phyloP scores from a whole-genome alignment of 495 filamentous ascomycete genomes.

The Trichoderma erinaceum region DNA sequence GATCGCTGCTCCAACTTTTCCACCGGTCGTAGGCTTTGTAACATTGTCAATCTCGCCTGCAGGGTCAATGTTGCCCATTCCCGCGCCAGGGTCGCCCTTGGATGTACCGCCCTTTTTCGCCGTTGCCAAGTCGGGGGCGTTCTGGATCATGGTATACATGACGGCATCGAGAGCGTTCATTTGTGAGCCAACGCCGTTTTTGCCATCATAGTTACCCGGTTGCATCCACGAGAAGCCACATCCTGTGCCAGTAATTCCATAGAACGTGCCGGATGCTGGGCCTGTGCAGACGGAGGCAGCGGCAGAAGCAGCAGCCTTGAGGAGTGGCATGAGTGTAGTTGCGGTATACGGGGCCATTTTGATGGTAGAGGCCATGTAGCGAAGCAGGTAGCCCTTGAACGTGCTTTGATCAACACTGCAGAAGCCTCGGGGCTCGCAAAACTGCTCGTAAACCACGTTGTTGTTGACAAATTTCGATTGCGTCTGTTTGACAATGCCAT shows the following conservation, averaged over 20 bases:
- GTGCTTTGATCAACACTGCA: slow-evolving; percentile 67
- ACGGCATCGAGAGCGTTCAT: slow-evolving; percentile 66
- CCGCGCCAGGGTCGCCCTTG: slow-evolving; percentile 53
- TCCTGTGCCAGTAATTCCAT: slow-evolving; percentile 44
- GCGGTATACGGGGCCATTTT: slow-evolving; percentile 60
- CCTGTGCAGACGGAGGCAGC: slow-evolving; percentile 61
- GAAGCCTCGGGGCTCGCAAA: slow-evolving; percentile 58
- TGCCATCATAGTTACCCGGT: slow-evolving; percentile 31
- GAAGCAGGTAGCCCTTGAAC: slow-evolving; percentile 70
- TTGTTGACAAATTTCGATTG: slow-evolving; percentile 52
- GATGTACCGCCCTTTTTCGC: slow-evolving; percentile 58
- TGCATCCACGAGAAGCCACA: slow-evolving; percentile 48
- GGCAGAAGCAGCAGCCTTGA: slow-evolving; percentile 50
- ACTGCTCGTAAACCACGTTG: slow-evolving; percentile 58
- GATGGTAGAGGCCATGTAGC: slow-evolving; percentile 61
- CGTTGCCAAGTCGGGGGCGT: slow-evolving; percentile 46
- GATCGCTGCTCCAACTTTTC: slow-evolving; percentile 60
- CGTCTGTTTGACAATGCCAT: slow-evolving; percentile 50
- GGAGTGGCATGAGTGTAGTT: slow-evolving; percentile 49
- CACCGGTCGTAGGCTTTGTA: slow-evolving; percentile 46
- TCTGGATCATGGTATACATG: slow-evolving; percentile 53
- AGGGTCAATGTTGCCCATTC: slow-evolving; percentile 29
- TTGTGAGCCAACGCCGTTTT: slow-evolving; percentile 60
- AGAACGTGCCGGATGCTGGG: slow-evolving; percentile 40
- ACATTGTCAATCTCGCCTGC: slow-evolving; percentile 23